These are phyloP conservation scores for Aspergillus sclerotioniger DNA, from an alignment of 495 filamentous ascomycete species.

Conservation along the genomic window DNA sequence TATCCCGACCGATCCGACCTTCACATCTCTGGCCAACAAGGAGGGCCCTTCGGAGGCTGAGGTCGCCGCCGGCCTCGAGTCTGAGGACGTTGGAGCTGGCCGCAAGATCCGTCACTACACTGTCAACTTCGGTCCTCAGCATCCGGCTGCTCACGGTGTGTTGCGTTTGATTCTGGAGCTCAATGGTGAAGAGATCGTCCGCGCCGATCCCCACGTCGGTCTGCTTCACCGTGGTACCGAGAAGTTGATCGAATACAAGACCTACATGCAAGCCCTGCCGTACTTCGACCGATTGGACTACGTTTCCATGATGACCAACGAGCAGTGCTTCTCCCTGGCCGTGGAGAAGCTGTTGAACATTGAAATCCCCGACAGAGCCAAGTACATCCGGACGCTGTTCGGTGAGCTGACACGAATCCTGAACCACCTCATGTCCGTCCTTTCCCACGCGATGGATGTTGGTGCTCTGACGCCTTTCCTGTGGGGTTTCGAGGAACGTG, in stretches of 20 bases:
- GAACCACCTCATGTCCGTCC: constrained; percentile 97
- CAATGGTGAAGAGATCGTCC: constrained; percentile 96
- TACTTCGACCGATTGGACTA: constrained; percentile 99
- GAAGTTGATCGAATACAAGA: constrained; percentile 99
- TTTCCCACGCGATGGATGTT: constrained; percentile 99
- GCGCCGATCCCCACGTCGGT: constrained; percentile 95
- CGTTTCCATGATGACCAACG: constrained; percentile 99
- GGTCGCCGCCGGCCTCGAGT: constrained; percentile 45
- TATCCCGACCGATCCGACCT: constrained; percentile 57
- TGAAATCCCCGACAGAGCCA: constrained; percentile 92
- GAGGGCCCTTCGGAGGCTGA: constrained; percentile 41
- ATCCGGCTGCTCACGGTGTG: constrained; percentile 98
- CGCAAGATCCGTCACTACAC: constrained; percentile 98
- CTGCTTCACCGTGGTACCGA: constrained; percentile 96
- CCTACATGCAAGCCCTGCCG: constrained; percentile 94
- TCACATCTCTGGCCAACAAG: constrained; percentile 51
- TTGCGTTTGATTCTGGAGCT: constrained; percentile 95
- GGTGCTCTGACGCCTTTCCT: constrained; percentile 97
- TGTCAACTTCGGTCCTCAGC: constrained; percentile 99
- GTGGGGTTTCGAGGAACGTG: constrained; percentile 99
- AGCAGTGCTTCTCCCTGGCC: constrained; percentile 93
- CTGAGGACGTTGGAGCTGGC: constrained; percentile 53
- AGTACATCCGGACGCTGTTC: constrained; percentile 96
- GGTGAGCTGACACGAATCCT: constrained; percentile 92
- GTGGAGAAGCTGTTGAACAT: constrained; percentile 98